A percentile compares a stretch with the other conserved stretches of the same genome.
phyloP scores from a whole-genome alignment of 306 rosid genomes.

The Vigna radiata region DNA sequence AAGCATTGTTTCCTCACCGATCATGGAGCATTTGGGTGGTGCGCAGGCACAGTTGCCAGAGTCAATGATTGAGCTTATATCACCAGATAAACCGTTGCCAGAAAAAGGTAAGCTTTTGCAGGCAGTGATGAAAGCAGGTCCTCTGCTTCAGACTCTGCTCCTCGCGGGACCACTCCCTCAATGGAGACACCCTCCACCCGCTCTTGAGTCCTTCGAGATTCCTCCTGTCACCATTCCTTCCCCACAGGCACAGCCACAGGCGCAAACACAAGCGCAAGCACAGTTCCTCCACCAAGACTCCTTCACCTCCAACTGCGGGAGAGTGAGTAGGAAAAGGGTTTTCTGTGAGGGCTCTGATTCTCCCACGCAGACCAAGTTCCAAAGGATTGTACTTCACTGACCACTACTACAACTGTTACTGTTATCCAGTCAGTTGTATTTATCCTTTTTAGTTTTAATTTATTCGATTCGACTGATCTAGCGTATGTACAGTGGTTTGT shows the following conservation, averaged over 20 bases:
- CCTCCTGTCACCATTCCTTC: slow-evolving; percentile 87
- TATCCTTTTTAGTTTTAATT: slow-evolving; percentile 42
- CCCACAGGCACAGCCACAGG: not conserved
- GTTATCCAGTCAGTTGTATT: slow-evolving; percentile 38
- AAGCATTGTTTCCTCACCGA: slow-evolving; percentile 92
- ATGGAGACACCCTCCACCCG: slow-evolving; percentile 99
- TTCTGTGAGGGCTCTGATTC: slow-evolving; percentile 66
- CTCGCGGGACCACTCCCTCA: slow-evolving; percentile 98
- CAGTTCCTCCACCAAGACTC: slow-evolving; percentile 65
- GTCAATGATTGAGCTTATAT: slow-evolving; percentile 54
- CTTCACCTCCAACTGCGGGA: slow-evolving; percentile 59
- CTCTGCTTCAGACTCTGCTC: slow-evolving; percentile 85
- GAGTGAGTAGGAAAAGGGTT: slow-evolving; percentile 71
- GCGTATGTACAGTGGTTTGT: slow-evolving; percentile 71
- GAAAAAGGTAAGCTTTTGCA: slow-evolving; percentile 96
- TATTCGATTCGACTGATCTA: slow-evolving; percentile 63
- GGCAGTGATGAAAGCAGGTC: slow-evolving; percentile 99
- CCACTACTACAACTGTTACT: not conserved
- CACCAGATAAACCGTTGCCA: slow-evolving; percentile 76
- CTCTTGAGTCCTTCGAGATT: slow-evolving; percentile 86
- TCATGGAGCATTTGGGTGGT: slow-evolving; percentile 6
- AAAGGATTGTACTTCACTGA: slow-evolving; percentile 74
- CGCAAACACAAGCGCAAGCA: not conserved
- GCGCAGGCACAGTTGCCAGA: slow-evolving; percentile 27
- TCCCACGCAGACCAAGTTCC: slow-evolving; percentile 75